Evolutionary conservation across 805 yeast genomes (phyloP), one percentile per base, ranked within the genome.

Genomic region (Nakazawaea wyomingensis): DNA sequence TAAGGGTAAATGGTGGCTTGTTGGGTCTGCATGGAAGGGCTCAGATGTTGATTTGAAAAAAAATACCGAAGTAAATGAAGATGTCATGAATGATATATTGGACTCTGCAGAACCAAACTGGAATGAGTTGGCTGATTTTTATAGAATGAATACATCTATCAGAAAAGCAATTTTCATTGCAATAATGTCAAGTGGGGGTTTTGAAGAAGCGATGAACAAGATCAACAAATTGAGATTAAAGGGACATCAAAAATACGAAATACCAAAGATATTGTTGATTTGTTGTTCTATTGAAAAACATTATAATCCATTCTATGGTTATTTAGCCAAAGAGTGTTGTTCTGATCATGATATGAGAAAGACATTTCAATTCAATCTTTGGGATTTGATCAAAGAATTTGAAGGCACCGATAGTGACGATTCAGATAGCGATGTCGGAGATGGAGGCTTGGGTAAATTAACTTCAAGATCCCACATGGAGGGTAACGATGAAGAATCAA

Each of bases 1-100:
- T 1, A 78, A 80, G 50, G 99, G 99, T 45, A 93, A 91, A 62
- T 93, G 99, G 99, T 93, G 99, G 99, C 69, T 93, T 26, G 91
- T 93, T 24, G 99, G 99, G 39, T 86, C 98, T 1, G 96, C 99
- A 0, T 93, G 97, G 96, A 86, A 80, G 55, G 96, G 96, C 3
- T 65, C 68, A 43, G 69, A 63, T 34, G 49, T 41, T 11, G 34
- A 39, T 49, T 46, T 3, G 53, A 46, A 5, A 14, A 41, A 46
- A 14, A 41, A 46, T 3, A 55, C 57, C 2, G 69, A 68, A 34
- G 66, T 65, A 3, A 72, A 73, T 39, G 56, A 66, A 3, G 62
- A 61, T 4, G 71, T 73, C 2, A 70, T 78, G 45, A 77, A 75
- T 48, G 89, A 80, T 44, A 64, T 82, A 8, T 64, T 83, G 11